These are phyloP conservation scores for Diplodia seriata DNA, from an alignment of 2,329 filamentous ascomycete genomes.

Conservation along the genomic window DNA sequence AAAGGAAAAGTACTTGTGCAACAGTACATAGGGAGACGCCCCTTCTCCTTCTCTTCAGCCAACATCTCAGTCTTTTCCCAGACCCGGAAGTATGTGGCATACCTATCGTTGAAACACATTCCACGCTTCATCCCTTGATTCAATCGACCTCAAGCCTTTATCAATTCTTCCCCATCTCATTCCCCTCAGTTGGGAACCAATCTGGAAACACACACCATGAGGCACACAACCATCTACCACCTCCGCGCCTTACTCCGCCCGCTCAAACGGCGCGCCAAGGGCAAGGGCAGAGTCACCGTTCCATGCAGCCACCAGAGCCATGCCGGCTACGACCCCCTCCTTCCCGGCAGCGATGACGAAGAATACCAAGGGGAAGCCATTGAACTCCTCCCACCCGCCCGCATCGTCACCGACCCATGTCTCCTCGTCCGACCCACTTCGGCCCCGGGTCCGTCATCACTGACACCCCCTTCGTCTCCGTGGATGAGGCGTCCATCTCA, in stretches of 20 bases:
- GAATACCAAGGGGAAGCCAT: not conserved
- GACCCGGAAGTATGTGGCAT: not conserved
- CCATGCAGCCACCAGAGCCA: constrained; percentile 1
- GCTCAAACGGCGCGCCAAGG: constrained; percentile 11
- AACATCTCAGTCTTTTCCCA: not conserved
- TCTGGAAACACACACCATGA: not conserved
- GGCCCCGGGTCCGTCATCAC: not conserved
- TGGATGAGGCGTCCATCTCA: not conserved
- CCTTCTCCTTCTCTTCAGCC: not conserved
- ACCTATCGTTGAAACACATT: not conserved
- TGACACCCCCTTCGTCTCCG: not conserved
- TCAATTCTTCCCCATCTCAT: not conserved
- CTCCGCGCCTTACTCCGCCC: constrained; percentile 19
- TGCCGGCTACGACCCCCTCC: not conserved
- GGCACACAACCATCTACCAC: constrained; percentile 12
- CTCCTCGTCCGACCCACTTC: not conserved
- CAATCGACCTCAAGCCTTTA: not conserved
- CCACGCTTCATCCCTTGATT: constrained; percentile 9
- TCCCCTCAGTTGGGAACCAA: not conserved
- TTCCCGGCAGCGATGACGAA: not conserved
- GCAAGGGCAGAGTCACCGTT: not conserved
- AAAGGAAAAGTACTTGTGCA: not conserved
- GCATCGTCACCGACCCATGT: not conserved
- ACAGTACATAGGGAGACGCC: constrained; percentile 9
- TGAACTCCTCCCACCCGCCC: constrained; percentile 16